These are phyloP conservation scores for Camellia granthamiana DNA, from an alignment of 148 eudicot species.

Conservation along the genomic window DNA sequence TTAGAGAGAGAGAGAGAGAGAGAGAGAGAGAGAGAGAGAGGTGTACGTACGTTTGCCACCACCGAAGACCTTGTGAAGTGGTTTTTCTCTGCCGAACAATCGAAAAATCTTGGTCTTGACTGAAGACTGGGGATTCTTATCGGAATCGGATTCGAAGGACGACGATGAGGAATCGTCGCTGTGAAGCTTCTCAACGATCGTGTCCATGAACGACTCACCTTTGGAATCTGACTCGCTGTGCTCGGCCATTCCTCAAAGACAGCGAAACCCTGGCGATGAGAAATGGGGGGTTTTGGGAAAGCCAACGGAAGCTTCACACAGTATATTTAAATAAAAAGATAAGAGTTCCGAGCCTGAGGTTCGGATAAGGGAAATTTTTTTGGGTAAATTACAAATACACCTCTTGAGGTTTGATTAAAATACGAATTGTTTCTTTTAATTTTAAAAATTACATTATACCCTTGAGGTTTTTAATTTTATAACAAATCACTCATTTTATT, in stretches of 20 bases:
- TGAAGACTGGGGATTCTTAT: slow-evolving; percentile 23
- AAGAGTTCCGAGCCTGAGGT: slow-evolving; percentile 16
- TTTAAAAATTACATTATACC: no score
- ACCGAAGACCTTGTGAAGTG: slow-evolving; percentile 73
- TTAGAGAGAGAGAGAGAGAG: neutral
- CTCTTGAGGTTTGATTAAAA: no score
- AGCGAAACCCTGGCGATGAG: neutral
- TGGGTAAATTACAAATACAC: no score
- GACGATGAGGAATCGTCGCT: slow-evolving; percentile 40
- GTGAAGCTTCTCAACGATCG: slow-evolving; percentile 60
- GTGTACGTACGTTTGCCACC: slow-evolving; percentile 68
- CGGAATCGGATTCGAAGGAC: slow-evolving; percentile 23
- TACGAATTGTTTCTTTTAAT: accelerated
- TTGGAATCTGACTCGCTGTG: slow-evolving; percentile 34
- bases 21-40: neutral
- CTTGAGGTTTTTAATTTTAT: no score
- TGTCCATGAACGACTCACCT: slow-evolving; percentile 53
- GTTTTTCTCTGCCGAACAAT: slow-evolving; percentile 66
- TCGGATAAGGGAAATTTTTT: neutral
- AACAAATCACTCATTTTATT: no score
- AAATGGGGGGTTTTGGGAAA: neutral
- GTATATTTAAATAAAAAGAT: no score
- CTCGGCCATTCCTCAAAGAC: slow-evolving; percentile 20
- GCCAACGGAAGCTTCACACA: neutral
- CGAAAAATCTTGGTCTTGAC: slow-evolving; percentile 45